Evolutionary conservation across 352 stramenopile genomes (phyloP), one percentile per base, ranked within the genome.

Genomic region (Phytophthora pistaciae): DNA sequence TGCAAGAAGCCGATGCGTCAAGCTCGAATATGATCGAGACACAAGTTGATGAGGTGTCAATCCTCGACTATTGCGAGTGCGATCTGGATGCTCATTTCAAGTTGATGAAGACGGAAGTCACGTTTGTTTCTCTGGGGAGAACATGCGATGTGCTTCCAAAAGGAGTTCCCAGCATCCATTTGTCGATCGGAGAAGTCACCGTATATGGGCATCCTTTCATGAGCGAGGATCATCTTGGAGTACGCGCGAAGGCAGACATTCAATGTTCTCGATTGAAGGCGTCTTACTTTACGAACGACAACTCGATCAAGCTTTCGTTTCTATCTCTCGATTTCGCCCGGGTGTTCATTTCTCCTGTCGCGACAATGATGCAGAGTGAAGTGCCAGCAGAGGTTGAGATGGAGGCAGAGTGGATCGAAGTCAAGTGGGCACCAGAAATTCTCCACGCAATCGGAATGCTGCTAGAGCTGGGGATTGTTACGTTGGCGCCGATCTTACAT

Each of bases 371-470:
- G 52, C 69, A 72, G 20, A 74, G 72, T 46, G 65, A 79, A 7
- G 56, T 56, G 5, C 65, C 70, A 8, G 87, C 84, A 11, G 71
- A 90, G 8, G 66, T 94, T 31, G 88, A 96, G 60, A 83, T 94
- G 82, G 87, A 94, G 46, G 79, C 80, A 29, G 85, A 96, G 62
- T 93, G 87, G 85, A 66, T 94, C 6, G 85, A 96, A 65, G 69
- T 91, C 1, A 88, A 88, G 38, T 96, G 86, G 84, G 76, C 78
- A 3, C 75, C 85, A 6, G 76, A 90, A 33, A 76, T 82, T 0
- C 66, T 96, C 11, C 85, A 94, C 60, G 77, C 79, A 1, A 84
- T 96, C 20, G 88, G 82, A 3, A 87, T 85, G 1, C 60, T 87
- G 42, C 46, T 93, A 3, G 83, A 94, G 42, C 55, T 96, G 31